Percentiles rank a stretch among this genome's conserved stretches.
Evolutionary conservation across 2,329 filamentous ascomycete species (phyloP).

Genomic region (Alternaria sp.): DNA sequence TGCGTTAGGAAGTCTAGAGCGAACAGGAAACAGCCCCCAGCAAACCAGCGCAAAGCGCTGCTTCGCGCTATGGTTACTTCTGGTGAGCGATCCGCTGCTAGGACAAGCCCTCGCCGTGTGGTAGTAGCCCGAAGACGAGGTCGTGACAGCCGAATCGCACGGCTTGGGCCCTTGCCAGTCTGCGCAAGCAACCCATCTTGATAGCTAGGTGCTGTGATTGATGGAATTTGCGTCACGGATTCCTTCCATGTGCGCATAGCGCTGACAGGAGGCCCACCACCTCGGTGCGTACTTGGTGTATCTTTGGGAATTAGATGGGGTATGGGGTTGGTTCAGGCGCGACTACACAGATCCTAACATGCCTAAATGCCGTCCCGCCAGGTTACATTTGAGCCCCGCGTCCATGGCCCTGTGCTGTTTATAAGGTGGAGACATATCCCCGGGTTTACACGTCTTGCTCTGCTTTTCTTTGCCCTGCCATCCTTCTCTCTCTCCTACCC

Average conservation of each 20-base stretch:
- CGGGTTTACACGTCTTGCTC: slow-evolving; percentile 12
- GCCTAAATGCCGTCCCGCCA: slow-evolving; percentile 14
- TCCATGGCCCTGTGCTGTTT: slow-evolving; percentile 28
- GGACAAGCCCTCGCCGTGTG: slow-evolving; percentile 26
- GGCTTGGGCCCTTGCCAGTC: slow-evolving; percentile 18
- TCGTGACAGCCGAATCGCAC: slow-evolving; percentile 24
- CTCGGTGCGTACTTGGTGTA: slow-evolving; percentile 17
- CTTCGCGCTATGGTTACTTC: slow-evolving; percentile 22
- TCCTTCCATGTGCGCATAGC: slow-evolving; percentile 5
- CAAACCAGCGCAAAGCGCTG: slow-evolving; percentile 7
- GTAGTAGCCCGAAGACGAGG: slow-evolving; percentile 22
- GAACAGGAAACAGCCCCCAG: slow-evolving; percentile 23
- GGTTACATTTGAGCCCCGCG: slow-evolving; percentile 8
- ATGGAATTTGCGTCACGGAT: slow-evolving; percentile 26
- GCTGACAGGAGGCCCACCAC: slow-evolving; percentile 12
- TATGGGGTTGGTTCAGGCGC: slow-evolving; percentile 1
- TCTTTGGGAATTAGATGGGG: slow-evolving; percentile 6
- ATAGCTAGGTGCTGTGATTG: slow-evolving; percentile 31
- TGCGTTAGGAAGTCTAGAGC: slow-evolving; percentile 17
- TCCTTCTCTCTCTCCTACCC: slow-evolving; percentile 19
- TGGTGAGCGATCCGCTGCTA: slow-evolving; percentile 33
- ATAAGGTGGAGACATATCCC: slow-evolving; percentile 27
- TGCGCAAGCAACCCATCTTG: slow-evolving; percentile 28
- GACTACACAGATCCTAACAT: slow-evolving; percentile 2
- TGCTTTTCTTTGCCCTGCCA: slow-evolving; percentile 32